Evolutionary conservation across 805 yeast genomes (phyloP).

Genomic region (Ogataea siamensis): DNA sequence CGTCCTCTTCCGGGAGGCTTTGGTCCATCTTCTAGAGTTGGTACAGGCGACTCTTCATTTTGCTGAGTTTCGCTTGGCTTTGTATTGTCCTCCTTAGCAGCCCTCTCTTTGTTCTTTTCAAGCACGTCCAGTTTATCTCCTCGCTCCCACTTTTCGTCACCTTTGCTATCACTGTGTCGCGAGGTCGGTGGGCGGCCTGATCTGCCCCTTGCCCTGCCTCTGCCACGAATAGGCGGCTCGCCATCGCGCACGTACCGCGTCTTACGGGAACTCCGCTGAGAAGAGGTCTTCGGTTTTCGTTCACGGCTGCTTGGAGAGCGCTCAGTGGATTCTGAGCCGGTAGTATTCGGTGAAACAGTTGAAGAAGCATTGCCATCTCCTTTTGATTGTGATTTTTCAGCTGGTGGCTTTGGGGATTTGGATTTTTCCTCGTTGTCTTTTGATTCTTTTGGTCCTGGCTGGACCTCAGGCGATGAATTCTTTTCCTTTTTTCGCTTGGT

Average conservation of each 20-base stretch:
- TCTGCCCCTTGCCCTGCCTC: slow-evolving; percentile 4
- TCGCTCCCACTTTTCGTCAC: slow-evolving; percentile 11
- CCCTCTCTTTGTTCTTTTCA: neutral
- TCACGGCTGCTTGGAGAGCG: neutral
- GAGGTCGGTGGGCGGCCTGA: neutral
- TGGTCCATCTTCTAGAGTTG: no score
- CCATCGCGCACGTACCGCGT: slow-evolving; percentile 9
- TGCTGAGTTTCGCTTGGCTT: neutral
- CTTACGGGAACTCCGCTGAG: neutral
- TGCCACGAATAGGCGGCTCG: slow-evolving; percentile 6
- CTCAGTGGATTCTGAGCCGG: neutral
- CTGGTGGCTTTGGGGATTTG: no score
- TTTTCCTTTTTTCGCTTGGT: no score
- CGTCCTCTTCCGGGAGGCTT: slow-evolving; percentile 1
- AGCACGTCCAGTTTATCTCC: slow-evolving; percentile 13
- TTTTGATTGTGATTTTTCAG: no score
- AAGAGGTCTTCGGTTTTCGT: slow-evolving; percentile 6
- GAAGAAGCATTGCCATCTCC: no score
- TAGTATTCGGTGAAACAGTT: no score
- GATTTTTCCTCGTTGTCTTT: no score
- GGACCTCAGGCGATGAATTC: no score
- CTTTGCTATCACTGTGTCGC: neutral
- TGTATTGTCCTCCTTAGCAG: neutral
- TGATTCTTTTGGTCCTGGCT: no score
- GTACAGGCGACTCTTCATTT: no score